Base-by-base conservation (phyloP, 495 filamentous ascomycete genomes). In the Barbatosphaeria neglecta region DNA sequence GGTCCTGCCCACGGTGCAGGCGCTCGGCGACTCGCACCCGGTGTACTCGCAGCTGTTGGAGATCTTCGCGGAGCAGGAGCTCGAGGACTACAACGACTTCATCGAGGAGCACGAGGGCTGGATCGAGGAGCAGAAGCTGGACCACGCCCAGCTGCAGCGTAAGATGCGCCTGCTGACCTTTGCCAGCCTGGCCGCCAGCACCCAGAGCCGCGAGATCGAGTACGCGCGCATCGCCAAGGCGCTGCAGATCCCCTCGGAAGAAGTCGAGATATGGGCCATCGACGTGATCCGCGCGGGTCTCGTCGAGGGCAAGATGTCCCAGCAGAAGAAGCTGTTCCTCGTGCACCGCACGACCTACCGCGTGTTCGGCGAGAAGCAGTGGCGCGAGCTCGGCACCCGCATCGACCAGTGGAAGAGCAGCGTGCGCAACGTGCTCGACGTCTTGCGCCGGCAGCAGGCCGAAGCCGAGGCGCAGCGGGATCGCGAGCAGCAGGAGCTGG, bases 191-290 rank as follows among this genome's bases (percentile, higher is more conserved):
- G 88, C 90, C 16, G 87, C 93, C 24, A 76, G 82, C 49, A 84
- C 84, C 15, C 79, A 81, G 15, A 86, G 79, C 52, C 83, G 89
- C 48, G 85, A 87, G 44, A 78, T 98, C 35, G 82, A 88, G 27
- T 98, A 98, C 67, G 72, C 70, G 51, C 74, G 76, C 48, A 95
- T 98, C 56, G 76, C 84, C 37, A 79, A 82, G 47, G 80, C 87
- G 5, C 77, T 98, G 28, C 82, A 90, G 62, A 80, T 98, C 35
- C 79, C 85, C 16, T 52, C 61, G 22, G 81, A 84, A 47, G 87
- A 96, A 39, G 87, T 95, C 9, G 92, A 98, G 74, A 83, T 88
- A 75, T 98, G 92, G 92, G 84, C 95, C 43, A 98, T 98, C 52
- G 93, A 98, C 64, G 87, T 90, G 42, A 95, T 98, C 65, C 85